Evolutionary conservation across 23 red algal genomes (phyloP), one percentile per base, ranked within the genome.

Genomic region (Cyanidiococcus yangmingshanensis): DNA sequence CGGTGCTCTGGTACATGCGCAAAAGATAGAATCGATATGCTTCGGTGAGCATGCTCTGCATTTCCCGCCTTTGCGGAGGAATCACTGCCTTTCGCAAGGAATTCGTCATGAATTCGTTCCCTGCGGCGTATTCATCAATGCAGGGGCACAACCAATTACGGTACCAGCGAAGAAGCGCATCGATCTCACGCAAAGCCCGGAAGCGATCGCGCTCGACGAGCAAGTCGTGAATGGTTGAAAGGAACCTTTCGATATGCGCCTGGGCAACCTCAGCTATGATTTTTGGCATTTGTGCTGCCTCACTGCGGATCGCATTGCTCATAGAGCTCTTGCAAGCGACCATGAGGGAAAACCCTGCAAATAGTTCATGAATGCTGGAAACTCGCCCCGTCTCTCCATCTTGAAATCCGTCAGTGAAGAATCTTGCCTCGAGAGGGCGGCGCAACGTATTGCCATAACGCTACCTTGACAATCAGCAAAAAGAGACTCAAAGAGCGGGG

Each of bases 1-100:
- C 32, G 63, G 63, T 35, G 63, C 32, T 25, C 63, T 71, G 3
- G 63, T 71, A 71, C 63, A 71, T 71, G 12, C 32, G 63, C 63
- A 30, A 35, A 25, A 71, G 16, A 35, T 71, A 71, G 7, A 7
- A 71, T 2, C n/a, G 21, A 35, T 71, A 71, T 35, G 63, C 63
- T 2, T 71, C 63, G 32, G 12, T 71, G 7, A 35, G 12, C 63
- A 7, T 3, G 12, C 27, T 29, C n/a, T 25, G 63, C 63, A 3
- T 12, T 30, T 71, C n/a, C 3, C 63, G 63, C 32, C 32, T 12
- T 7, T 35, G 3, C n/a, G 15, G 63, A 7, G n/a, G 63, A 3
- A 32, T 35, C n/a, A 35, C 63, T 25, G 27, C n/a, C 27, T 25
- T 25, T 3, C 32, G 63, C 63, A 71, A 7, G 32, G 27, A 12